Percentiles rank a stretch among this genome's conserved stretches.
phyloP scores from a whole-genome alignment of 2,329 filamentous ascomycete species.

The Verticillium tricorpus region DNA sequence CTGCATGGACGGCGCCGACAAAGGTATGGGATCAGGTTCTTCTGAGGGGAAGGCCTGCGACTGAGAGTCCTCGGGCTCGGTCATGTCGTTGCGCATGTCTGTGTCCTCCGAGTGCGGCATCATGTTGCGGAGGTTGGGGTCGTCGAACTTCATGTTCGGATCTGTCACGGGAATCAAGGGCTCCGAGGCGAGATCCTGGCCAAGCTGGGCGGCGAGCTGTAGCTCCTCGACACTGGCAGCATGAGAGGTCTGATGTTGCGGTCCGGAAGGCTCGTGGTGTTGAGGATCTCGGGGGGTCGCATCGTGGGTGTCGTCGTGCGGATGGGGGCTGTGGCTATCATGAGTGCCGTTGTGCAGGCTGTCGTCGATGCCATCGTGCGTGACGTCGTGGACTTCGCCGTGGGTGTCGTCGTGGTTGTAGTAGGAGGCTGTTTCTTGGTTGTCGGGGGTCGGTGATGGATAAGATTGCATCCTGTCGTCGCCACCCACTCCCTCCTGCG shows the following conservation, averaged over 20 bases:
- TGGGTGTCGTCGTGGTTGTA: slow-evolving; percentile 5
- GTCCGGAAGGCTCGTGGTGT: slow-evolving; percentile 28
- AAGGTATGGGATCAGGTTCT: slow-evolving; percentile 13
- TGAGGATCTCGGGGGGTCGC: slow-evolving; percentile 19
- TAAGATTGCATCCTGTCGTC: slow-evolving; percentile 9
- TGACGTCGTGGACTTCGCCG: slow-evolving; percentile 5
- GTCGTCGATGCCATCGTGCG: slow-evolving; percentile 4
- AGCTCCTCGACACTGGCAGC: slow-evolving; percentile 50
- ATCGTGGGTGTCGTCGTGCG: slow-evolving; percentile 3
- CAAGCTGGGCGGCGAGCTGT: slow-evolving; percentile 54
- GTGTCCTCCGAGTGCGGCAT: slow-evolving; percentile 33
- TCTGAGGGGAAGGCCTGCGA: slow-evolving; percentile 24
- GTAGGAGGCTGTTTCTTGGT: slow-evolving; percentile 9
- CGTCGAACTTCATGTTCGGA: slow-evolving; percentile 37
- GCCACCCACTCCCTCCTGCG: slow-evolving; percentile 3
- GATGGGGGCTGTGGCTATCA: background rate
- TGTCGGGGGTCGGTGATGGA: slow-evolving; percentile 7
- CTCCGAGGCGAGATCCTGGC: slow-evolving; percentile 44
- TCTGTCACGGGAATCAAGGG: slow-evolving; percentile 46
- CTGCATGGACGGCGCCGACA: slow-evolving; percentile 21
- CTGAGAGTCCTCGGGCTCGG: slow-evolving; percentile 20
- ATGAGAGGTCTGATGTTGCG: slow-evolving; percentile 33
- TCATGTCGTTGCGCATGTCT: background rate
- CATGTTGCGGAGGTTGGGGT: slow-evolving; percentile 37
- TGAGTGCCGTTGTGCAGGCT: slow-evolving; percentile 1